Base-by-base conservation (phyloP, 257 asterid genomes). In the Oldenlandia corymbosa region DNA sequence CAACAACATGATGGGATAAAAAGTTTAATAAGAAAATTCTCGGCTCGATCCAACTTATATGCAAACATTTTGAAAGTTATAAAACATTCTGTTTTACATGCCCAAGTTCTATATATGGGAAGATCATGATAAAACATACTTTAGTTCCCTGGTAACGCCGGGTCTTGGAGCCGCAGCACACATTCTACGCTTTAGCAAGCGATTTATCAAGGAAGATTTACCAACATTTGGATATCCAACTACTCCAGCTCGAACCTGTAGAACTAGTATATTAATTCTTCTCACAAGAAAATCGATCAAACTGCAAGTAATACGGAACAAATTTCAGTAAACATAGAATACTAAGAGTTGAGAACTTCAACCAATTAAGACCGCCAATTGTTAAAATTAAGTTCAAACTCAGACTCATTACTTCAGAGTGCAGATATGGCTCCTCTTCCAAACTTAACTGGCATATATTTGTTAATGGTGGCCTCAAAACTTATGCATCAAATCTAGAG, bases 141-240 rank as follows among this genome's bases (percentile, higher is more conserved):
- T 87, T 50, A 92, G 77, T 76, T 70, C 91, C 80, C 99, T 78
- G 1, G 99, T 92, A 73, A 92, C 96, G 76, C 99, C 99, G 48
- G 97, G 99, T 69, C 99, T 87, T 75, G 96, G 95, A 78, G 99
- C 97, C 51, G 99, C 97, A 58, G 94, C 80, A 79, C 99, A 89
- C 95, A 87, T 89, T 54, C 99, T 88, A 58, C 96, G 97, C 79
- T 89, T 92, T 61, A 87, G 87, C 85, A 92, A 68, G 34, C 99
- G 94, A 74, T 92, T 92, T 79, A 92, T 88, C 69, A 92, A 67
- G 68, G 99, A 92, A 49, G 99, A 92, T 86, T 92, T 90, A 42
- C 96, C 96, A 76, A 90, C 97, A 81, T 93, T 87, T 32, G 97
- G 99, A 80, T 90, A 93, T 58, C 97, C 97, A 5, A 93, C 85